phyloP scores from a whole-genome alignment of 1,139 yeast genomes.

The Eremothecium sinecaudum region DNA sequence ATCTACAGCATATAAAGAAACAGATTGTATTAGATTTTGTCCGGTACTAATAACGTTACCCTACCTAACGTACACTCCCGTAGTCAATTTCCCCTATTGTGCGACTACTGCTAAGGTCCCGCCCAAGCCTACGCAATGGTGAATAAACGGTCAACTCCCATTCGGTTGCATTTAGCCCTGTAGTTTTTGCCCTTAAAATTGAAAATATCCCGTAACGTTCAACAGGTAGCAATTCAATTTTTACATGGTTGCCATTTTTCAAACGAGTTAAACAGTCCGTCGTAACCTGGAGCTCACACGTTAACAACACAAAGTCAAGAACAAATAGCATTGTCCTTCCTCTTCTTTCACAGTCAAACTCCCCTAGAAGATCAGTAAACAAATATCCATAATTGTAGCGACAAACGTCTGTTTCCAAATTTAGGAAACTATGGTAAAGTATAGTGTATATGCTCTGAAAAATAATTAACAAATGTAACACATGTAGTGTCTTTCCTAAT shows the following conservation, averaged over 20 bases:
- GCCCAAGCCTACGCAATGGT: slow-evolving; percentile 1
- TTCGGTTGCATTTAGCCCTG: background rate
- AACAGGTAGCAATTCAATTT: slow-evolving; percentile 9
- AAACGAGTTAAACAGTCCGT: slow-evolving; percentile 11
- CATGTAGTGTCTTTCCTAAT: slow-evolving; percentile 11
- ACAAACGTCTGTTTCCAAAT: slow-evolving; percentile 13
- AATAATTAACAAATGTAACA: slow-evolving; percentile 11
- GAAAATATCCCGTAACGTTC: slow-evolving; percentile 16
- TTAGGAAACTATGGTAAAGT: slow-evolving; percentile 12
- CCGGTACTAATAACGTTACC: too few relatives aligned
- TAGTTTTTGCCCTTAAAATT: slow-evolving; percentile 12
- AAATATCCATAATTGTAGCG: slow-evolving; percentile 13
- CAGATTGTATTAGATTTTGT: too few relatives aligned
- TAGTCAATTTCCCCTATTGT: background rate
- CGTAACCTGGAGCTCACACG: slow-evolving; percentile 11
- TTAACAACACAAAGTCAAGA: slow-evolving; percentile 12
- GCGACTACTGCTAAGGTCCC: background rate
- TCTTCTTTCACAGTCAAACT: slow-evolving; percentile 15
- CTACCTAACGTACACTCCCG: slow-evolving; percentile 1
- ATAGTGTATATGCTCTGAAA: slow-evolving; percentile 11
- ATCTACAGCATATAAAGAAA: too few relatives aligned
- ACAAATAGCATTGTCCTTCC: slow-evolving; percentile 12
- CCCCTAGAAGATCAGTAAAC: slow-evolving; percentile 15
- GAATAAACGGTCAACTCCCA: slow-evolving; percentile 2
- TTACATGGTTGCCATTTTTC: slow-evolving; percentile 8